These are phyloP conservation scores for Penicillium palitans DNA, from an alignment of 2,329 filamentous ascomycete genomes.

Conservation along the genomic window DNA sequence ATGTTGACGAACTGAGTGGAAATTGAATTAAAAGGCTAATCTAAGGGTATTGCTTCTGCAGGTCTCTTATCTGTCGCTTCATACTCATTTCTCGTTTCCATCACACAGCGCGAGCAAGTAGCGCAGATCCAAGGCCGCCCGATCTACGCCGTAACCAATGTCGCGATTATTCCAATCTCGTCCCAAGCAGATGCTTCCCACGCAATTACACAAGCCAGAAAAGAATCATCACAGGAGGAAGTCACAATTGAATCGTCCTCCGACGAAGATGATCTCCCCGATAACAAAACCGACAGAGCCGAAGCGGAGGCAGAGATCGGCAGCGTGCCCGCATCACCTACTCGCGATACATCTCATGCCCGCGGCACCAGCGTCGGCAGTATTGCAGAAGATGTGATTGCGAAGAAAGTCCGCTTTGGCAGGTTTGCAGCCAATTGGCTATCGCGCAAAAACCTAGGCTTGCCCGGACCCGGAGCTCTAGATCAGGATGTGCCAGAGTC, in stretches of 20 bases:
- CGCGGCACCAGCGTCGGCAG: conserved; percentile 50
- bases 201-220: conserved; percentile 66
- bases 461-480: conserved; percentile 70
- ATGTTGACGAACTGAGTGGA: conserved; percentile 21
- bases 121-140: conserved; percentile 80
- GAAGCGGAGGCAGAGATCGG: conserved; percentile 30
- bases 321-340: conserved; percentile 30
- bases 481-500: conserved; percentile 44
- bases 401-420: conserved; percentile 78
- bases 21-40: conserved; percentile 2
- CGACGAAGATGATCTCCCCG: conserved; percentile 29
- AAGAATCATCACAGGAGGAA: conserved; percentile 44
- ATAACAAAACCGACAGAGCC: conserved; percentile 31
- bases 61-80: conserved; percentile 82
- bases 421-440: conserved; percentile 92
- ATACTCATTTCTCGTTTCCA: conserved; percentile 79
- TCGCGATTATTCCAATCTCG: conserved; percentile 83
- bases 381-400: conserved; percentile 86
- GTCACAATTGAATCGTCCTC: conserved; percentile 34
- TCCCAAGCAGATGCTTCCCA: conserved; percentile 72
- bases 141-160: conserved; percentile 83
- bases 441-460: conserved; percentile 76
- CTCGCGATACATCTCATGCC: conserved; percentile 24
- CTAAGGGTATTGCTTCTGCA: conserved; percentile 39
- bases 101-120: conserved; percentile 82